Evolutionary conservation across 768 basidiomycete species (phyloP).

Genomic region (Lyophyllum decastes): DNA sequence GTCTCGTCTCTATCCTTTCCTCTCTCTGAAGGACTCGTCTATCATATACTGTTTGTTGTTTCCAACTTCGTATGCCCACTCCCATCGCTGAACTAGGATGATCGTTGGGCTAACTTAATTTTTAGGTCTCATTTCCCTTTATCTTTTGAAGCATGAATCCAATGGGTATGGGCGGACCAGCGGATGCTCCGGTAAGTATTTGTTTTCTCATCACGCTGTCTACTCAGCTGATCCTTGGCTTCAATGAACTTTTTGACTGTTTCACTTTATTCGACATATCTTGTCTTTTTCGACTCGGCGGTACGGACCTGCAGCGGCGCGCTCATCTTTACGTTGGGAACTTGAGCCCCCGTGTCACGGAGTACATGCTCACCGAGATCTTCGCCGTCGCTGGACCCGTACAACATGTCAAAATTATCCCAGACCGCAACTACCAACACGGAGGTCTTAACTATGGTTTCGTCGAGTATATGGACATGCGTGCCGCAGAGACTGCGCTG

Average conservation of each 20-base stretch:
- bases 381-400: slow-evolving; percentile 97
- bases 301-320: slow-evolving; percentile 57
- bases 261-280: slow-evolving; percentile 25
- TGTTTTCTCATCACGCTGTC: slow-evolving; percentile 18
- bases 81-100: background rate
- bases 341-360: slow-evolving; percentile 94
- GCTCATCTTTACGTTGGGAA: slow-evolving; percentile 99
- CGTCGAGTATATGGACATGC: slow-evolving; percentile 99
- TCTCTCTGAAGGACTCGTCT: slow-evolving; percentile 62
- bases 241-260: slow-evolving; percentile 20
- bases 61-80: slow-evolving; percentile 51
- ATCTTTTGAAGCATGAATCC: slow-evolving; percentile 73
- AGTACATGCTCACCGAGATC: slow-evolving; percentile 98
- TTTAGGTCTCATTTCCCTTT: slow-evolving; percentile 54
- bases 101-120: slow-evolving; percentile 21
- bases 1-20: slow-evolving; percentile 44
- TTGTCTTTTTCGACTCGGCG: slow-evolving; percentile 22
- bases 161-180: slow-evolving; percentile 68
- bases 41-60: slow-evolving; percentile 50
- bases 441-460: slow-evolving; percentile 99
- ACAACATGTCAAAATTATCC: slow-evolving; percentile 99
- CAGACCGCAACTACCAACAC: slow-evolving; percentile 98
- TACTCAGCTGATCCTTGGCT: slow-evolving; percentile 32
- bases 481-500: slow-evolving; percentile 97
- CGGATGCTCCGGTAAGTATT: slow-evolving; percentile 75